A percentile compares a stretch with the other conserved stretches of the same genome.
These are phyloP conservation scores for Prunella vulgaris DNA, from an alignment of 257 asterid species.

Conservation along the genomic window DNA sequence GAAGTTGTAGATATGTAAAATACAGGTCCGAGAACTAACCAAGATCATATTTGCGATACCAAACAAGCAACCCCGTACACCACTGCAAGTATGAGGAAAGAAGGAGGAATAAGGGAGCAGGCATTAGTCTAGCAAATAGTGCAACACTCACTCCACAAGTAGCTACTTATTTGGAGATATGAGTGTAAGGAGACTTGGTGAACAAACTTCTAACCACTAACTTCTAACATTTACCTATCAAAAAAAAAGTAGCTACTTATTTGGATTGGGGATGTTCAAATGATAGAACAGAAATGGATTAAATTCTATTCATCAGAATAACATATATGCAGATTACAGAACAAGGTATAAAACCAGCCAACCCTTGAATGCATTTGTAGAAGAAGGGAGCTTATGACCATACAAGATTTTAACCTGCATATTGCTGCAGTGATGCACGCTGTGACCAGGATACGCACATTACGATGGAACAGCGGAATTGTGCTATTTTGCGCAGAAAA, in stretches of 20 bases:
- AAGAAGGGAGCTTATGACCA: conserved; percentile 56
- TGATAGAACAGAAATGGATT: neutral
- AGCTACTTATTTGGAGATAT: neutral
- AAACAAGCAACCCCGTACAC: conserved; percentile 79
- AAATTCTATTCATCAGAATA: neutral
- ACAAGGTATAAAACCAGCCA: conserved; percentile 10
- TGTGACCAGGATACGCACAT: conserved; percentile 59
- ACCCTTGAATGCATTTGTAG: conserved; percentile 12
- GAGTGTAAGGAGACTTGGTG: too few relatives aligned
- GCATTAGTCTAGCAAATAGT: conserved; percentile 11
- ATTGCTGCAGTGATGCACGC: conserved; percentile 72
- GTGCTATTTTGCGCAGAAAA: conserved; percentile 86
- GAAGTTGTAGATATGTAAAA: neutral
- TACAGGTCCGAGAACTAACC: conserved; percentile 47
- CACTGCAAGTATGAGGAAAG: conserved; percentile 51
- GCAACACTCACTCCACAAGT: neutral
- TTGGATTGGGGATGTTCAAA: neutral
- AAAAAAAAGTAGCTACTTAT: conserved; percentile 4
- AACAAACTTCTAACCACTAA: too few relatives aligned
- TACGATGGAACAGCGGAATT: conserved; percentile 56
- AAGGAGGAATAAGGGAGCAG: conserved; percentile 30
- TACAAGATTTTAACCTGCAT: conserved; percentile 85
- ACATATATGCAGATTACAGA: neutral
- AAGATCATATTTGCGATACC: conserved; percentile 93
- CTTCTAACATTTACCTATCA: too few relatives aligned